Base-by-base conservation (phyloP, 805 yeast genomes). In the Candida alai region DNA sequence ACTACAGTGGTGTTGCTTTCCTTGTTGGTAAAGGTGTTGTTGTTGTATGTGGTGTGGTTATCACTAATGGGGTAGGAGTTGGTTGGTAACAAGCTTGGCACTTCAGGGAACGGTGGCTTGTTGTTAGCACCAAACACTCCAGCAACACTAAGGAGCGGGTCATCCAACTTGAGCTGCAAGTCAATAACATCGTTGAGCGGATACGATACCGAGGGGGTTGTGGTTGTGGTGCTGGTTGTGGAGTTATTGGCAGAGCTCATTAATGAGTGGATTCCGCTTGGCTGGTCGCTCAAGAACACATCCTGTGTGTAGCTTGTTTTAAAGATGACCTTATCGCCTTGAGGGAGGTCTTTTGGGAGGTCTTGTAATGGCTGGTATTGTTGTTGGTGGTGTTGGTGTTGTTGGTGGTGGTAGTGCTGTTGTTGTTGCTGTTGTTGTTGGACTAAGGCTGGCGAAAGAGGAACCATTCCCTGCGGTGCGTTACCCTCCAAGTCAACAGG, bases 221-320 rank as follows among this genome's bases (percentile, higher is more conserved):
- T 31, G 2, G 28, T 31, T n/a, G 35, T 31, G 4, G 35, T 31
- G 4, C 24, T 11, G 5, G 28, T 31, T 10, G 19, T 13, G 5
- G 35, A 31, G 11, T 19, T 24, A n/a, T 22, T 22, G 11, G 23
- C 23, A 6, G 35, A 31, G 3, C 24, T 22, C 13, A 31, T 18
- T 13, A 31, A 16, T 11, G 35, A 31, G 15, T 31, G 26, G 9
- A 30, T 15, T 7, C 27, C 24, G 22, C 17, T 32, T 5, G 14
- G 13, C 7, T 15, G 11, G 17, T 27, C 36, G 19, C 28, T 34
- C 13, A 34, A 23, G 11, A 34, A 34, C 9, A 34, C 33, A 21
- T 34, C 36, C 16, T 34, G 34, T n/a, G 27, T 19, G 28, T 26
- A 34, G n/a, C 19, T 18, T 27, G 19, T 19, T n/a, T 34, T 34